Base-by-base conservation (phyloP, 805 yeast genomes). In the Saccharomycopsis olivae region DNA sequence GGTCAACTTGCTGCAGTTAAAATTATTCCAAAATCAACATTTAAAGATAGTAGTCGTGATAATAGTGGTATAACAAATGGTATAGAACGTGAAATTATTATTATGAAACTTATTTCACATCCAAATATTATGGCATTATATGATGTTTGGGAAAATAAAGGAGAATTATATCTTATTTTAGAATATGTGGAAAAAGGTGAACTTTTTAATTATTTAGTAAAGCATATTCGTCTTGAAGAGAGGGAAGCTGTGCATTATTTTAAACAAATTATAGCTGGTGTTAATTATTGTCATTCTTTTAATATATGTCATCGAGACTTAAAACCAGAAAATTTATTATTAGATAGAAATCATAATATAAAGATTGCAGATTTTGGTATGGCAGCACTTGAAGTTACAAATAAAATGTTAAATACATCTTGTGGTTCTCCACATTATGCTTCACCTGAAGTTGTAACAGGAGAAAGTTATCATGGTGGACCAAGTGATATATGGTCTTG, bases 381-480 rank as follows among this genome's bases (percentile, higher is more conserved):
- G 98, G 98, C 98, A 14, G 97, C 98, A 5, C 64, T 92, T 34
- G 97, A 92, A 58, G 73, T 85, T 23, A 73, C 72, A 39, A 89
- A 78, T 49, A 75, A 81, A 51, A 62, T 89, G 53, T 66, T 92
- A 43, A 96, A 89, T 58, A 92, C 98, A 3, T 79, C 94, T 15
- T 92, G 98, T 61, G 98, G 98, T 1, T 87, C 96, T 14, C 98
- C 98, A 6, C 98, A 92, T 59, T 92, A 92, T 59, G 98, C 97
- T 1, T 85, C 96, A 8, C 98, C 98, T 0, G 98, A 92, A 58
- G 89, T 92, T 50, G 96, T 92, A 9, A 83, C 95, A 10, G 98
- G 98, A 28, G 75, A 81, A 46, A 86, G 78, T 45, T 92, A 92
- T 58, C 97, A 92, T 55, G 98, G 98, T 11, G 87, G 94, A 23